These are phyloP conservation scores for Amphichorda felina DNA, from an alignment of 2,329 filamentous ascomycete genomes.

Conservation along the genomic window DNA sequence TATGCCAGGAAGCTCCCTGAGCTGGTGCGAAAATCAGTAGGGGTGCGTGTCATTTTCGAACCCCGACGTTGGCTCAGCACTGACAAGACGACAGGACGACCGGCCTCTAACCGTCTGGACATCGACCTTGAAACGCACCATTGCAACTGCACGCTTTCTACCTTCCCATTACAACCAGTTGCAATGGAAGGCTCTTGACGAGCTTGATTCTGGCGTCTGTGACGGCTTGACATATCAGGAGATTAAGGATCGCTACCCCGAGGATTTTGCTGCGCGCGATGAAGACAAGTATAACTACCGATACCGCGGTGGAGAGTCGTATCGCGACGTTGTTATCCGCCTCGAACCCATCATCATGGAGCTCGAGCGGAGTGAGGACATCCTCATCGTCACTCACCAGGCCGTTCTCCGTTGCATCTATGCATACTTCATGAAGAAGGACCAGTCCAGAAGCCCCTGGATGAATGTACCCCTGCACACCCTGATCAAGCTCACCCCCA, in stretches of 20 bases:
- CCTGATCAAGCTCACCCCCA: conserved; percentile 89
- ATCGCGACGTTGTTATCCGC: conserved; percentile 93
- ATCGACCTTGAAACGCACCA: conserved; percentile 64
- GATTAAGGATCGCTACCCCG: conserved; percentile 81
- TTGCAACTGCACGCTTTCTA: conserved; percentile 79
- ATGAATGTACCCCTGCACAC: conserved; percentile 97
- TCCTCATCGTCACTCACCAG: conserved; percentile 96
- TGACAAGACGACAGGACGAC: conserved; percentile 32
- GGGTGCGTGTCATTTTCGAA: conserved; percentile 37
- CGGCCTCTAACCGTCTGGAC: conserved; percentile 52
- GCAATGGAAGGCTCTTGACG: conserved; percentile 97
- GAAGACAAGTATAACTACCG: conserved; percentile 99
- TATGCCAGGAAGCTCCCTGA: conserved; percentile 80
- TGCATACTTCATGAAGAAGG: conserved; percentile 96
- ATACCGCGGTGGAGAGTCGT: conserved; percentile 89
- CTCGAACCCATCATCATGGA: conserved; percentile 99
- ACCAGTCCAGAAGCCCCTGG: conserved; percentile 88
- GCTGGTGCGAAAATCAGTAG: conserved; percentile 74
- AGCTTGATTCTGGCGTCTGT: conserved; percentile 92
- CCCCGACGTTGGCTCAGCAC: not conserved
- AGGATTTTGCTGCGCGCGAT: conserved; percentile 90
- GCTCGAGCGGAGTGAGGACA: conserved; percentile 88
- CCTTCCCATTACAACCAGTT: conserved; percentile 79
- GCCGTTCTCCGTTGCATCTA: conserved; percentile 96
- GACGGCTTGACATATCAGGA: conserved; percentile 94